These are phyloP conservation scores for Dipodascopsis uninucleata DNA, from an alignment of 805 yeast species.

Conservation along the genomic window DNA sequence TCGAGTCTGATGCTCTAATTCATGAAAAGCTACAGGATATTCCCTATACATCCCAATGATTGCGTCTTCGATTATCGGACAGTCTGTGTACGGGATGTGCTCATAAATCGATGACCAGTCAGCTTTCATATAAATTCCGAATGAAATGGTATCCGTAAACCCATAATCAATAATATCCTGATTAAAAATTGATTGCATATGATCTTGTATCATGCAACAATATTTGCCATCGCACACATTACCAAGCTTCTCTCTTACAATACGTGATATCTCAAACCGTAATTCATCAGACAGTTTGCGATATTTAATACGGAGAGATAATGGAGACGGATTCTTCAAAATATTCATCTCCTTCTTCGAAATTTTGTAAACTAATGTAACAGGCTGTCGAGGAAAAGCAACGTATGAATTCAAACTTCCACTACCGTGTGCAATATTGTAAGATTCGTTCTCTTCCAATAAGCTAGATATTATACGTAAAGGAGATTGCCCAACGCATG, in stretches of 20 bases:
- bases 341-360: constrained; percentile 27
- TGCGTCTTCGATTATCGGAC: constrained; percentile 2
- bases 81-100: constrained; percentile 11
- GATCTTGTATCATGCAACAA: constrained; percentile 10
- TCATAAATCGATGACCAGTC: constrained; percentile 12
- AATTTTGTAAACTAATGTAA: constrained; percentile 58
- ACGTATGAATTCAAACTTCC: constrained; percentile 37
- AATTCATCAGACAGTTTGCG: constrained; percentile 27
- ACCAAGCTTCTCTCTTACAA: constrained; percentile 9
- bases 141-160: constrained; percentile 9
- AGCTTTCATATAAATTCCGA: constrained; percentile 10
- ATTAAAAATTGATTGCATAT: constrained; percentile 4
- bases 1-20: constrained; percentile 16
- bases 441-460: constrained; percentile 39
- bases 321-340: constrained; percentile 6
- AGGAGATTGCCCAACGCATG: constrained; percentile 55
- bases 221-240: constrained; percentile 2
- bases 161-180: constrained; percentile 19
- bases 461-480: constrained; percentile 49
- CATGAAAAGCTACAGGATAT: neutral
- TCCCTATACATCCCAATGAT: constrained; percentile 7
- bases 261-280: constrained; percentile 24
- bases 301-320: constrained; percentile 35
- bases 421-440: constrained; percentile 25
- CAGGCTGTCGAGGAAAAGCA: constrained; percentile 69